Evolutionary conservation across 2,329 filamentous ascomycete species (phyloP), one percentile per base, ranked within the genome.

Genomic region (Pezicula neosporulosa): DNA sequence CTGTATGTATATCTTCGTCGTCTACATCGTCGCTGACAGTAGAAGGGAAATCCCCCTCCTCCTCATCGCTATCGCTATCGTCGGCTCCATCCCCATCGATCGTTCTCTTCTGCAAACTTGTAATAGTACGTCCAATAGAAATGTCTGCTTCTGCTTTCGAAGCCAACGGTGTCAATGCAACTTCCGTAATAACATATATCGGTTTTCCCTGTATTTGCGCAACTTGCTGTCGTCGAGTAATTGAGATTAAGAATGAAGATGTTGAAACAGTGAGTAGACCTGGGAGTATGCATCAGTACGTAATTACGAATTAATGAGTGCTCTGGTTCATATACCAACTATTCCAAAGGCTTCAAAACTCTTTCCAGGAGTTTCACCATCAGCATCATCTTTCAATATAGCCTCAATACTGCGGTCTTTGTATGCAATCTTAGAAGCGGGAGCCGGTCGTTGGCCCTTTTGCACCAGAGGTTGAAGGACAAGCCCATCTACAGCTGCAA

Each of bases 131-230:
- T 3, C 72, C 69, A 52, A 97, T 87, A 8, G 90, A 87, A 27
- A 80, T 78, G 55, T 82, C 77, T 4, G 93, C 92, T 41, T 95
- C 90, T 38, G 70, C 67, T 62, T 86, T 86, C 6, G 88, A 93
- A 2, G 85, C 82, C 48, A 94, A 84, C 1, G 94, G 94, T 6
- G 96, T 96, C n/a, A 97, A 75, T 6, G 90, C 87, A 30, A 97
- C 89, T 60, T 95, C 90, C 41, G 88, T 94, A 53, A 97, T 83
- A 37, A 90, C 85, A 68, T 95, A 99, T 50, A 97, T 76, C 0
- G 92, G 86, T 50, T 82, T 85, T 6, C 90, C 90, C 57, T 86
- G 84, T 46, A 97, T 84, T 57, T 92, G 86, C 3, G 94, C 94
- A 46, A 97, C 91, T 68, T 96, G 89, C 63, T 95, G 82, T 44